Conservation (phyloP, 2,329 filamentous ascomycete species). For the Aspergillus puulaauensis region DNA sequence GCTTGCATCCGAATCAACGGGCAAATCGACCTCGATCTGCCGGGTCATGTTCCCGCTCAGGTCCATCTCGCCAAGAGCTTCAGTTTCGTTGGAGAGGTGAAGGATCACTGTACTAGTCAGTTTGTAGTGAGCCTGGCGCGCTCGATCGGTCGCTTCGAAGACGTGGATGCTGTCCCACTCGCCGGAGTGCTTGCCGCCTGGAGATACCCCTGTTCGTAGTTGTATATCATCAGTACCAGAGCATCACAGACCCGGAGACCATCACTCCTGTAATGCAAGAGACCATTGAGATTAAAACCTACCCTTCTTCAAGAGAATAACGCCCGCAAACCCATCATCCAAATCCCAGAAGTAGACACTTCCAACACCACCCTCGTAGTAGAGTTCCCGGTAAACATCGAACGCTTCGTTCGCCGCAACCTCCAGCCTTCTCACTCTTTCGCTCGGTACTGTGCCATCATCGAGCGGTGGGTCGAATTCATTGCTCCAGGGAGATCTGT, state of each 20-base stretch:
- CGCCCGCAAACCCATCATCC: slow-evolving; percentile 95
- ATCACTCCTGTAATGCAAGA: background rate
- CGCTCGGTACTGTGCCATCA: slow-evolving; percentile 84
- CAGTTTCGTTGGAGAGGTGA: slow-evolving; percentile 69
- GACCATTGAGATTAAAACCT: slow-evolving; percentile 12
- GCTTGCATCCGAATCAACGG: slow-evolving; percentile 83
- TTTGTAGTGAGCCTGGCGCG: slow-evolving; percentile 92
- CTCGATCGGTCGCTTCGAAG: slow-evolving; percentile 92
- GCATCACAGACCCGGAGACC: background rate
- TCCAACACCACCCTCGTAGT: slow-evolving; percentile 90
- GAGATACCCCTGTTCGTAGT: slow-evolving; percentile 57
- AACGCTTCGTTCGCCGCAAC: slow-evolving; percentile 92
- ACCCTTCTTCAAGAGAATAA: slow-evolving; percentile 95
- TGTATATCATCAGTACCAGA: slow-evolving; percentile 2
- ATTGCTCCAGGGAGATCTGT: slow-evolving; percentile 98
- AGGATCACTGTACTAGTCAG: slow-evolving; percentile 96
- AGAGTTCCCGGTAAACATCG: slow-evolving; percentile 91
- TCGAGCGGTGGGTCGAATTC: slow-evolving; percentile 92
- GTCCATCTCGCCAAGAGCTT: slow-evolving; percentile 78
- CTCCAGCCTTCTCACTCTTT: slow-evolving; percentile 91
- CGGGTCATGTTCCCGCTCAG: slow-evolving; percentile 97
- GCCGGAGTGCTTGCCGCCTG: slow-evolving; percentile 68
- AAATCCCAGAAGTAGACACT: slow-evolving; percentile 98
- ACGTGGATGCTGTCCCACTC: slow-evolving; percentile 99
- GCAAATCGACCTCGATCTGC: slow-evolving; percentile 88